Conservation (phyloP, 495 filamentous ascomycete species). For the Trypethelium eluteriae region DNA sequence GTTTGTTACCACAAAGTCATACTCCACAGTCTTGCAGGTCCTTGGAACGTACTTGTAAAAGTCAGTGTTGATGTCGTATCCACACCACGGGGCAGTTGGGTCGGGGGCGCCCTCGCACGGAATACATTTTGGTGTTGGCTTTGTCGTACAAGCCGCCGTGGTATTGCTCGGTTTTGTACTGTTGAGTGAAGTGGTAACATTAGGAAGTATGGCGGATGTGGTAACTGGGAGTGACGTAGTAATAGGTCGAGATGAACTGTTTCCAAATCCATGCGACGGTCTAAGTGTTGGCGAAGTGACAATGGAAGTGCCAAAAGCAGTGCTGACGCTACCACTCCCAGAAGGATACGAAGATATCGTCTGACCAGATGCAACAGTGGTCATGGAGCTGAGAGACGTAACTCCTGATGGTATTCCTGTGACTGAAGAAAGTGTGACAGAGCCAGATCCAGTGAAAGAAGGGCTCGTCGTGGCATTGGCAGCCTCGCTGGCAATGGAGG, state of each 20-base stretch:
- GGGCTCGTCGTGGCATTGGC: background rate
- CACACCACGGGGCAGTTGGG: conserved; percentile 27
- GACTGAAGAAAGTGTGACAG: background rate
- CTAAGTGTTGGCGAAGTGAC: background rate
- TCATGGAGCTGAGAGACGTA: background rate
- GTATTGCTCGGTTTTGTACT: conserved; percentile 2
- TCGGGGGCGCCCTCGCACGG: conserved; percentile 33
- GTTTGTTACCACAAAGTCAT: conserved; percentile 31
- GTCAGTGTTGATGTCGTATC: conserved; percentile 32
- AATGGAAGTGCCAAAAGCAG: background rate
- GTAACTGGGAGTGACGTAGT: background rate
- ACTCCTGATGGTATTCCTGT: background rate
- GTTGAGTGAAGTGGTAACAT: background rate
- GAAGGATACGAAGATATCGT: background rate
- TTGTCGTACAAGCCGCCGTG: conserved; percentile 15
- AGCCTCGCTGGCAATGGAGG: background rate
- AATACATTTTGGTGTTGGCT: conserved; percentile 25
- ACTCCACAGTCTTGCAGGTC: conserved; percentile 32
- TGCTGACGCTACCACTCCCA: background rate
- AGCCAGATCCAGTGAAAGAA: background rate
- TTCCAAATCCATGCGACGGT: background rate
- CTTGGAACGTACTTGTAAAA: conserved; percentile 30
- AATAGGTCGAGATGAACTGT: background rate
- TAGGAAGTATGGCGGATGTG: background rate
- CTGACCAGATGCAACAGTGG: background rate